Evolutionary conservation across 2,329 filamentous ascomycete species (phyloP), one percentile per base, ranked within the genome.

Genomic region (Aspergillus unguis): DNA sequence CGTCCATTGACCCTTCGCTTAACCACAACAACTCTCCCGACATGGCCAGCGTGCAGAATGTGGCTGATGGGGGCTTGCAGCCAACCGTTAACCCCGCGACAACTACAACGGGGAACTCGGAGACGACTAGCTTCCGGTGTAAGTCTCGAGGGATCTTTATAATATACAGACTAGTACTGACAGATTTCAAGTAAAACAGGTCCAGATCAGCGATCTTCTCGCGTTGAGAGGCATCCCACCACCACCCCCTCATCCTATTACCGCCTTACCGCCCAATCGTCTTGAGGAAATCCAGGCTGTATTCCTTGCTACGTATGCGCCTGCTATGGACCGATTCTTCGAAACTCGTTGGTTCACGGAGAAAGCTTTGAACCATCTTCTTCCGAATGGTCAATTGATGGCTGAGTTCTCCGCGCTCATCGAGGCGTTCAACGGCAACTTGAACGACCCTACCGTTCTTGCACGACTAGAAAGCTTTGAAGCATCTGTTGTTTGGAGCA

Each of bases 291-390:
- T 90, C 53, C 85, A 84, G 58, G 81, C 81, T 56, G 75, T 92
- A 11, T 95, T 88, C 71, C 81, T 83, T 61, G 85, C 86, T 59
- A 85, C 90, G 58, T 95, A 94, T 68, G 87, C 85, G 3, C 81
- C 81, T 1, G 87, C 85, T 6, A 81, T 94, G 43, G 85, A 89
- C 69, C 81, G 81, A 45, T 86, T 94, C 57, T 81, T 95, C 57
- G 92, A 96, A 69, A 88, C 90, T 5, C 80, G 79, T 28, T 97
- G 92, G 92, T 96, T 90, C 73, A 82, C 76, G 27, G 74, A 72
- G 35, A 77, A 77, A 58, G 81, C 79, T 49, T 74, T 80, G 50
- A 68, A 67, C n/a, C 72, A 77, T 48, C 71, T 87, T 2, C 71
- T 83, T 53, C 72, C 70, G 33, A 79, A 87, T 65, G 73, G 77